Base-by-base conservation (phyloP, 805 yeast species). In the Kluyveromyces starmeri region DNA sequence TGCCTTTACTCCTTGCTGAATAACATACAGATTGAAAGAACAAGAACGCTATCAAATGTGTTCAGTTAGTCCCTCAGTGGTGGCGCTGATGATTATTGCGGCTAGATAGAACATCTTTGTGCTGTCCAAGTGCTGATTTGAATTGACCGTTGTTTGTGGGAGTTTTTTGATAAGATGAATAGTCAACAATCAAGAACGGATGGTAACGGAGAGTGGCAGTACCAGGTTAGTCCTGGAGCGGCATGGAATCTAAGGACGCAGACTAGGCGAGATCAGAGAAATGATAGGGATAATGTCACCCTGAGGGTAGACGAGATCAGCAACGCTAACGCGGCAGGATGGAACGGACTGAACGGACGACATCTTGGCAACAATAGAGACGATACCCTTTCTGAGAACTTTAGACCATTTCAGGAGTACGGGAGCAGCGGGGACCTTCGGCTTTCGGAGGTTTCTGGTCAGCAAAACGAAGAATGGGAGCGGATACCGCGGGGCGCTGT, bases 331-430 rank as follows among this genome's bases (percentile, higher is more conserved):
- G 26, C 20, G 16, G 5, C 14, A 5, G 22, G 12, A 15, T 12
- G 25, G 26, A 26, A 30, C 12, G 28, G 19, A 14, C 19, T 26
- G 5, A 26, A 26, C 16, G n/a, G 7, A 5, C 10, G 19, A 13
- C 13, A 7, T 14, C n/a, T 14, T 7, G 10, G 9, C 18, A 16
- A 10, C 16, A 10, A 7, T 13, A n/a, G 19, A 9, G 16, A 26
- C 18, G 18, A 26, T 14, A 26, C 17, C 19, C 28, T 16, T 26
- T 26, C 28, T 20, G 32, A 35, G 32, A 21, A 35, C 36, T 28
- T 39, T 31, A 14, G 39, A 35, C 38, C 37, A 34, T 14, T 34
- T 27, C 22, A 17, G n/a, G n/a, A n/a, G n/a, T n/a, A n/a, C n/a
- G n/a, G n/a, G n/a, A n/a, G n/a, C n/a, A n/a, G n/a, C n/a, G n/a